Evolutionary conservation across 352 stramenopile species (phyloP).

Genomic region (Pythium volutum): DNA sequence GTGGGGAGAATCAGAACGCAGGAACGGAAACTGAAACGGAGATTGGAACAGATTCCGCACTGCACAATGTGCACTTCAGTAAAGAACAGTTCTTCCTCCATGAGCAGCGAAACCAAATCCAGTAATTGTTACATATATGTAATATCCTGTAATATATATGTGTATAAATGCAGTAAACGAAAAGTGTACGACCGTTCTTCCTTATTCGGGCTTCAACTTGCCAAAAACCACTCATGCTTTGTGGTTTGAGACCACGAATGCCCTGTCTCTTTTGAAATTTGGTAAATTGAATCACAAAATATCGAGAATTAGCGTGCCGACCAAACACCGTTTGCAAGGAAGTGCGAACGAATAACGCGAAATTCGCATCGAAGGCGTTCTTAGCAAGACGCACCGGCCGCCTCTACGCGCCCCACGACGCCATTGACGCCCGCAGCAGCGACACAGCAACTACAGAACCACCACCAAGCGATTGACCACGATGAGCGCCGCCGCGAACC

Average conservation of each 20-base stretch:
- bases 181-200: background rate
- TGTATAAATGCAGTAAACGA: background rate
- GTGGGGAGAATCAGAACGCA: constrained; percentile 14
- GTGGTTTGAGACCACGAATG: background rate
- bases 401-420: background rate
- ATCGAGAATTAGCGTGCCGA: background rate
- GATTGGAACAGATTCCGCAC: background rate
- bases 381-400: background rate
- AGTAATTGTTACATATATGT: background rate
- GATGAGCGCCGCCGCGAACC: constrained; percentile 48
- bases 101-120: background rate
- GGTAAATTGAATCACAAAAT: background rate
- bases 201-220: constrained; percentile 3
- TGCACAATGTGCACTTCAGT: constrained; percentile 12
- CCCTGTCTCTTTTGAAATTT: background rate
- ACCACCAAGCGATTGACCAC: background rate
- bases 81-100: constrained; percentile 16
- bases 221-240: background rate
- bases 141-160: background rate
- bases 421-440: background rate
- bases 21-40: constrained; percentile 23
- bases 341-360: constrained; percentile 9
- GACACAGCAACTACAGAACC: background rate
- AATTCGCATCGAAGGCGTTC: constrained; percentile 8
- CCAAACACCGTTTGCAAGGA: background rate